Percentiles rank a stretch among this genome's conserved stretches.
These are phyloP conservation scores for Heritiera fomes DNA, from an alignment of 345 rosid genomes.

Conservation along the genomic window DNA sequence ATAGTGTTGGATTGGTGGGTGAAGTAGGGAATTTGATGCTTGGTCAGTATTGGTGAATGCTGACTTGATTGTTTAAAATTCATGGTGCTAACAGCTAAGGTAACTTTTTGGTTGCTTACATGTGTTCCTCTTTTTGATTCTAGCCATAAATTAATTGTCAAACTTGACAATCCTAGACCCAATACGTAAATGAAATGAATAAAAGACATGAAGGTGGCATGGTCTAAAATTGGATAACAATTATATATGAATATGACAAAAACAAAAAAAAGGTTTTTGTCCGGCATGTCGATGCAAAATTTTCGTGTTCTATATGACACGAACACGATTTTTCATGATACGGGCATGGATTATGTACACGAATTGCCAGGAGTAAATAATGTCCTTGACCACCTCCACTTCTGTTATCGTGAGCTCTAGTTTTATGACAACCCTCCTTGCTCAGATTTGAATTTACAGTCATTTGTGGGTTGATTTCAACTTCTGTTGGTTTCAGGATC, in stretches of 20 bases:
- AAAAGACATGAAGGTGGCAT: no score
- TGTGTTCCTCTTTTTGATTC: background rate
- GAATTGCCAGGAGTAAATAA: background rate
- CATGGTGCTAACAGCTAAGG: background rate
- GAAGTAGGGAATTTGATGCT: background rate
- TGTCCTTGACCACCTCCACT: background rate
- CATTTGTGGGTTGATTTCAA: slow-evolving; percentile 16
- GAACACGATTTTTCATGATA: no score
- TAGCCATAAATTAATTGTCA: background rate
- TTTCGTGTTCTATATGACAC: no score
- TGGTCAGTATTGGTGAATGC: background rate
- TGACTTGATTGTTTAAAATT: background rate
- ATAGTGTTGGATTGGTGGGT: background rate
- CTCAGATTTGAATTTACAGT: slow-evolving; percentile 6
- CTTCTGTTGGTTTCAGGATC: slow-evolving; percentile 61
- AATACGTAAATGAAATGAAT: no score
- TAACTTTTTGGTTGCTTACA: background rate
- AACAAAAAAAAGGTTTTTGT: no score
- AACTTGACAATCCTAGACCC: no score
- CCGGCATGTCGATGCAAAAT: no score
- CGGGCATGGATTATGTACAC: no score
- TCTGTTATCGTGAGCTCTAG: background rate
- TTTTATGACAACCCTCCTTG: background rate
- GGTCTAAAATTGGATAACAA: no score
- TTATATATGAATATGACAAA: no score